phyloP scores from a whole-genome alignment of 306 rosid genomes.

The Sphenostylis stenocarpa region DNA sequence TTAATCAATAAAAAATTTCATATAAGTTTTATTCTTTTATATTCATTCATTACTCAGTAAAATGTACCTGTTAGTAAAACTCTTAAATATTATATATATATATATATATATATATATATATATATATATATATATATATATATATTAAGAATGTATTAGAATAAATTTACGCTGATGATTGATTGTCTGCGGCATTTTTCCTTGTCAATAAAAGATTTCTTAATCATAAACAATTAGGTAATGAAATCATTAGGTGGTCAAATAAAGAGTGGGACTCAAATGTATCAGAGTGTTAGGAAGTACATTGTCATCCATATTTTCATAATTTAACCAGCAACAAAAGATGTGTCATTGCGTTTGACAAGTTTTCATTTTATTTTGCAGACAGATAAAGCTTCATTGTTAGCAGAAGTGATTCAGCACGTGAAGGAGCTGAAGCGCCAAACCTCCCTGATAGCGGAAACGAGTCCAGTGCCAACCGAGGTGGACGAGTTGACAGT shows the following conservation, averaged over 20 bases:
- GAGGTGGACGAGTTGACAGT: constrained; percentile 74
- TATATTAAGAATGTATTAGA: not conserved
- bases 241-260: not conserved
- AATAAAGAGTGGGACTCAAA: not conserved
- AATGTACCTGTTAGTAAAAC: too few relatives aligned
- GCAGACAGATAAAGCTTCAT: constrained; percentile 90
- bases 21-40: too few relatives aligned
- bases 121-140: too few relatives aligned
- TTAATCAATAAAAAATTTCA: too few relatives aligned
- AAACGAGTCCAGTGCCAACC: constrained; percentile 72
- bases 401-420: constrained; percentile 84
- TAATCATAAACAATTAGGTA: not conserved
- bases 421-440: constrained; percentile 88
- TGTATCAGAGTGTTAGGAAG: not conserved
- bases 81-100: too few relatives aligned
- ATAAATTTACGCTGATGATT: not conserved
- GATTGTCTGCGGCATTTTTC: not conserved
- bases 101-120: too few relatives aligned
- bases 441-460: constrained; percentile 72
- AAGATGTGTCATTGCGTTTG: not conserved
- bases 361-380: not conserved
- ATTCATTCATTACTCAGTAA: too few relatives aligned
- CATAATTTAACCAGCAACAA: not conserved
- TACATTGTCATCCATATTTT: not conserved
- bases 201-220: not conserved